Base-by-base conservation (phyloP, 2,329 filamentous ascomycete genomes). In the Dothideomycetes sp. region DNA sequence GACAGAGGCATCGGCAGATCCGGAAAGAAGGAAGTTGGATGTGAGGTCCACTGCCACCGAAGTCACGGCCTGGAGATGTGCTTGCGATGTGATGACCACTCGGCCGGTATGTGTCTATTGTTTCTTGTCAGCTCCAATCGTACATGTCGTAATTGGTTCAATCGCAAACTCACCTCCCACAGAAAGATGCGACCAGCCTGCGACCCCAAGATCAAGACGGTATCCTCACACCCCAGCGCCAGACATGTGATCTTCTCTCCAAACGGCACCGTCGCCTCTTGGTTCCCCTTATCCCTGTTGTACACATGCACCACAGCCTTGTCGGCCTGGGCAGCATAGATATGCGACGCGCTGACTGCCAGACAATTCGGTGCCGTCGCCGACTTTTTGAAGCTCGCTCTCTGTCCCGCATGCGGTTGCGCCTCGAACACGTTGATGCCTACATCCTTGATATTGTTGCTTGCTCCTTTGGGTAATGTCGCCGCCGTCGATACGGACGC, bases 261-360 rank as follows among this genome's bases (percentile, higher is more conserved):
- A 53, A 98, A 94, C 1, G 88, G 82, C 15, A 96, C 78, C 13
- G 85, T 74, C 5, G 85, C 83, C 64, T 96, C 89, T 57, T 95
- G 87, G 52, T 84, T 91, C 19, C 84, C 84, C 48, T 84, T 83
- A 44, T 79, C 72, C 41, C 87, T 75, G 44, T 76, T 88, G 64
- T 96, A 98, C 41, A 98, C 86, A 63, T 96, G 85, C 1, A 98
- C 74, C 29, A 94, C 84, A 0, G 87, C 85, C 62, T 94, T 96
- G 49, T 88, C 87, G 35, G 82, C 74, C 60, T 98, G 91, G 4
- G 86, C 89, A 4, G 88, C 82, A 59, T 94, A 98, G 33, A 96
- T 72, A 59, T 98, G 91, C 15, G 80, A 80, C 31, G 76, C 70
- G 61, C 74, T 93, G 51, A 88, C 73, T 20, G 86, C 88, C 41